Percentiles rank a stretch among this genome's conserved stretches.
Conservation (phyloP, 2,329 filamentous ascomycete species). For the Cladosporium austrohemisphaericum region DNA sequence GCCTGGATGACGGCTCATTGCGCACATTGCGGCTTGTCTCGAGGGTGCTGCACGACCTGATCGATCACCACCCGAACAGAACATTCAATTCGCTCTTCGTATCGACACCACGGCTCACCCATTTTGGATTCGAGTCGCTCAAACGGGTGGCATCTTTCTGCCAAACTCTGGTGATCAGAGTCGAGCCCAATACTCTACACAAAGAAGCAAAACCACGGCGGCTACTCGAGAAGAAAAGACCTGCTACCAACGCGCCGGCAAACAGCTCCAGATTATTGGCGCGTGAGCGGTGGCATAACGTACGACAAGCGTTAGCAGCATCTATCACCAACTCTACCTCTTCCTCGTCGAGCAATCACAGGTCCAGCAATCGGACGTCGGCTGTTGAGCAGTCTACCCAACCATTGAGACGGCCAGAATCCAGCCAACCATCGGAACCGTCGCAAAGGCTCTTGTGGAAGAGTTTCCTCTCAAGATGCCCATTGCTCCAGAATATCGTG, state of each 20-base stretch:
- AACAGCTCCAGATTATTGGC: not conserved
- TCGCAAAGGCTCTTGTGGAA: slow-evolving; percentile 18
- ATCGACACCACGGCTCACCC: slow-evolving; percentile 14
- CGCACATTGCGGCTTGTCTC: slow-evolving; percentile 21
- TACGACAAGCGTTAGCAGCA: not conserved
- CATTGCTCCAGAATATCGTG: slow-evolving; percentile 20
- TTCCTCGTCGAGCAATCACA: not conserved
- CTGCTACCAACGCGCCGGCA: not conserved
- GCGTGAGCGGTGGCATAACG: not conserved
- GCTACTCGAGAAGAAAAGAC: not conserved
- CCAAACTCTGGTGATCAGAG: slow-evolving; percentile 21
- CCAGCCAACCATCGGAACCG: not conserved
- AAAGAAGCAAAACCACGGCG: not conserved
- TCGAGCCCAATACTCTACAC: slow-evolving; percentile 6
- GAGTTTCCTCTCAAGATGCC: slow-evolving; percentile 22
- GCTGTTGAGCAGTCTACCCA: not conserved
- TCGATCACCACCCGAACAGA: slow-evolving; percentile 17
- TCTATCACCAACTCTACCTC: not conserved
- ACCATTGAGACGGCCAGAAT: not conserved
- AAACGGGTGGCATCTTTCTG: slow-evolving; percentile 18
- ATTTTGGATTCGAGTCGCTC: slow-evolving; percentile 1
- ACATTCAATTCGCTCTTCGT: slow-evolving; percentile 21
- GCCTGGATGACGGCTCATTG: slow-evolving; percentile 18
- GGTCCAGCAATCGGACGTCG: not conserved
- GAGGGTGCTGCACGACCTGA: slow-evolving; percentile 15